Evolutionary conservation across 73 alveolate genomes (phyloP), one percentile per base, ranked within the genome.

Genomic region (Stentor roeselii): DNA sequence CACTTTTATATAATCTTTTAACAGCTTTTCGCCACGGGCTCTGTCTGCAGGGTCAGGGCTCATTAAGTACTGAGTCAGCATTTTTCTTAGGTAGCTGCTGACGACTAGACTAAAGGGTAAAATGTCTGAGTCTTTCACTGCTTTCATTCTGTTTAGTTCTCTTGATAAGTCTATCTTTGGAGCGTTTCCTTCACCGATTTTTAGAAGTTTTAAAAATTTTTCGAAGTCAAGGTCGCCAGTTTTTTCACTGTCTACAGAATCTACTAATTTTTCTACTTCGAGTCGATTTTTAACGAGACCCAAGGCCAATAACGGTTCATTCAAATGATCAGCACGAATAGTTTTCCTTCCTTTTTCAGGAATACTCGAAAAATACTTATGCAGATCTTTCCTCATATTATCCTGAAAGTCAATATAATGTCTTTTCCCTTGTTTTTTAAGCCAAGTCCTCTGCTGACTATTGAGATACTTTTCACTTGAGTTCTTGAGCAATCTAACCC

Each of bases 251-350:
- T 95, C 98, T 6, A 95, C 98, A 59, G 84, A 84, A 3, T 76
- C 78, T 59, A 95, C 92, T 40, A 95, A 90, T 76, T 88, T 90
- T 76, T 92, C 89, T 0, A 95, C 97, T 89, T 95, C 93, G 15
- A 88, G 92, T 78, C 99, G 76, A 67, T 84, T 90, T 60, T 95
- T 93, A 1, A 93, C 99, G 39, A 95, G 86, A 0, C 99, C 99
- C 59, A 95, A 86, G 60, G 98, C 98, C 50, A 95, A 92, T 40
- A 95, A 88, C 34, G 99, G 99, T 36, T 95, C 99, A 67, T 94
- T 98, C 32, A 95, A 78, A 85, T 95, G 98, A 75, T 93, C 97
- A 3, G 94, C 97, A 15, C 99, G 98, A 39, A 95, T 95, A 58
- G 89, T 78, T 30, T 95, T 96, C 32, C 97, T 91, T 21, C 96